Percentiles rank a stretch among this genome's conserved stretches.
phyloP scores from a whole-genome alignment of 2,329 filamentous ascomycete species.

The Fusarium agapanthi region DNA sequence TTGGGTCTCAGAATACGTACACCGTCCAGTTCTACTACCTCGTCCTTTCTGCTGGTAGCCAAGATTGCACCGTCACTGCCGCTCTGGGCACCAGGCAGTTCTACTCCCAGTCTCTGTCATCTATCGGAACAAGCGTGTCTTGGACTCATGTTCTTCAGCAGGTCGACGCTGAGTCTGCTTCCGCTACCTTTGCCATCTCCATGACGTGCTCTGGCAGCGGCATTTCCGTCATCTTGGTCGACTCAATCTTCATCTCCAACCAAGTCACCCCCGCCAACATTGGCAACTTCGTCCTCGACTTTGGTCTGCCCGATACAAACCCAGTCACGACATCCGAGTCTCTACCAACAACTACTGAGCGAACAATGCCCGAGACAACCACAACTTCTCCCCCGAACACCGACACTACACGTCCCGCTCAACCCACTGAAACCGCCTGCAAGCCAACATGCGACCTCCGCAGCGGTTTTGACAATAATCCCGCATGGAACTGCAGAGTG shows the following conservation, averaged over 20 bases:
- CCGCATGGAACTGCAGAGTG: not conserved
- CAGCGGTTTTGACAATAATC: accelerated
- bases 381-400: not conserved
- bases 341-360: not conserved
- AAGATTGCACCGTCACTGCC: not conserved
- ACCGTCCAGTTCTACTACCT: slow-evolving; percentile 18
- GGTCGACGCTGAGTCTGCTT: not conserved
- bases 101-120: not conserved
- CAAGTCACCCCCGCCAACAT: slow-evolving; percentile 19
- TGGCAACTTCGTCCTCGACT: slow-evolving; percentile 1
- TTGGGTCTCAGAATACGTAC: not conserved
- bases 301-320: not conserved
- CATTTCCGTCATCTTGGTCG: not conserved
- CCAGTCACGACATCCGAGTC: not conserved
- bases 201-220: not conserved
- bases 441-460: not conserved
- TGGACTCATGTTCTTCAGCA: slow-evolving; percentile 7
- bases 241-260: slow-evolving; percentile 22
- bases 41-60: not conserved
- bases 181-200: not conserved
- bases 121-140: not conserved
- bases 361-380: accelerated
- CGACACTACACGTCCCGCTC: not conserved
- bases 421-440: not conserved
- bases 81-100: not conserved